Base-by-base conservation (phyloP, 495 filamentous ascomycete species). In the Penicillium pancosmium region DNA sequence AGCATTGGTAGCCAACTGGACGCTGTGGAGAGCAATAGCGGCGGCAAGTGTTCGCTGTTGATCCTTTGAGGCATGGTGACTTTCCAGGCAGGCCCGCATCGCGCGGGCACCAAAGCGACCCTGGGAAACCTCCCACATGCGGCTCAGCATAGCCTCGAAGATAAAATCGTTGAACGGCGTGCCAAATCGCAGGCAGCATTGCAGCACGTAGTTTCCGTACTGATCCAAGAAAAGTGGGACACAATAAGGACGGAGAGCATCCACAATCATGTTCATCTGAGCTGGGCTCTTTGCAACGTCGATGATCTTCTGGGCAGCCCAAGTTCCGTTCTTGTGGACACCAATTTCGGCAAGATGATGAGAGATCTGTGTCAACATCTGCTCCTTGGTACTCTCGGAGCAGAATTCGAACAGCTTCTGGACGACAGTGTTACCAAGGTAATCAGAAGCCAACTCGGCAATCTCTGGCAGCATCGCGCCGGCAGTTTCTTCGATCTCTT, bases 231-330 rank as follows among this genome's bases (percentile, higher is more conserved):
- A 98, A 19, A 97, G 78, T 3, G 92, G 89, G 23, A 97, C 84
- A 5, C 88, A 90, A 75, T 95, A 97, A 1, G 91, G 86, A 9
- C 89, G 86, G 31, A 98, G 80, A 60, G 88, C 82, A 59, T 96
- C 84, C 31, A 95, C 88, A 63, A 97, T 92, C 71, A 91, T 80
- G 35, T 81, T 75, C 86, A 92, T 93, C 77, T 98, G 92, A 52
- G 81, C 80, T 5, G 90, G 88, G 2, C 88, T 90, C 71, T 92
- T 88, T 61, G 91, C 90, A 18, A 96, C 91, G 72, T 98, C 94
- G 62, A 98, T 97, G 64, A 98, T 98, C 83, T 98, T 98, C 74
- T 98, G 94, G 0, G 93, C 94, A 56, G 94, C 94, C 94, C 94
- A 98, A 5, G 94, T 98, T 43, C 94, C 94, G 64, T 98, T 98